phyloP scores from a whole-genome alignment of 2,329 filamentous ascomycete species.

The Paecilomyces niveus region DNA sequence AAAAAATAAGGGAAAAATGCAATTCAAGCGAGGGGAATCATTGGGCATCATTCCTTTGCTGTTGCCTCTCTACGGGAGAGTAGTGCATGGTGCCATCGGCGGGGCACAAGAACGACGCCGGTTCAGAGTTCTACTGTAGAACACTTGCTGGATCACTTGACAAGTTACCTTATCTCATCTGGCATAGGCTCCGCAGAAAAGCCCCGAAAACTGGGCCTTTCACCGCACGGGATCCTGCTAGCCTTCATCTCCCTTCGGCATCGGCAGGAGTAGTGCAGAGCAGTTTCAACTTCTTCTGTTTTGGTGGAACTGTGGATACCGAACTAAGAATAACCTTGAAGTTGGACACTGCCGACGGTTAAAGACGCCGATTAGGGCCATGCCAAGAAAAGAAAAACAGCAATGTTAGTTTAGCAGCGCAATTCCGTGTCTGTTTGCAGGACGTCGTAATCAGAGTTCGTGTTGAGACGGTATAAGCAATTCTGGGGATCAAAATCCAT shows the following conservation, averaged over 20 bases:
- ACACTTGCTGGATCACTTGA: background rate
- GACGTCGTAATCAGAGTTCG: background rate
- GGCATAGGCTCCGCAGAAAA: background rate
- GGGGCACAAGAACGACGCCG: background rate
- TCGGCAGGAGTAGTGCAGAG: background rate
- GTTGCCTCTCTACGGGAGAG: background rate
- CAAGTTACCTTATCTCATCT: background rate
- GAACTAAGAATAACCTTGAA: background rate
- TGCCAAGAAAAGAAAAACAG: background rate
- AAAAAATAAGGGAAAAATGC: background rate
- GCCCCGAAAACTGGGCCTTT: background rate
- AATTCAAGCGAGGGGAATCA: background rate
- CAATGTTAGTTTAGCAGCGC: background rate
- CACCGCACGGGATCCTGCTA: background rate
- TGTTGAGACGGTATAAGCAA: background rate
- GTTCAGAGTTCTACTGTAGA: background rate
- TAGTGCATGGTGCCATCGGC: background rate
- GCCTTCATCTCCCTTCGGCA: no score
- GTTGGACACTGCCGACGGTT: background rate
- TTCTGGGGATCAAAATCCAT: background rate
- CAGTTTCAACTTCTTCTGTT: background rate
- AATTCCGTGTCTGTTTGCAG: background rate
- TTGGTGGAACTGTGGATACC: background rate
- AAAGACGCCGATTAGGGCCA: background rate
- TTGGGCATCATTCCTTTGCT: background rate